Evolutionary conservation across 192 early-diverging fungal species (phyloP).

Genomic region (Linnemannia zychae): DNA sequence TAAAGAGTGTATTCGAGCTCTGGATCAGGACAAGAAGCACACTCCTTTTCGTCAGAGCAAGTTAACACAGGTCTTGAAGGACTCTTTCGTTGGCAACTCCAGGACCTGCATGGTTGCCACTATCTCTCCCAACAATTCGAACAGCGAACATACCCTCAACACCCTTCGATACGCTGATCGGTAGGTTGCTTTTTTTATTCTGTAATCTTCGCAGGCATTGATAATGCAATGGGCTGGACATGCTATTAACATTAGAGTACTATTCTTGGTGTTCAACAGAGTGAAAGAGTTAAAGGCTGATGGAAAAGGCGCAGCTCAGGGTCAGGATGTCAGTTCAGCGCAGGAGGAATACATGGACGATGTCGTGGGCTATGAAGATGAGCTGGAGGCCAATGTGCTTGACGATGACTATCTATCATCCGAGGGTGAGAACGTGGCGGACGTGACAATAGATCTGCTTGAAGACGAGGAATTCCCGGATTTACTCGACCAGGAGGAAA

Average conservation of each 20-base stretch:
- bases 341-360: constrained; percentile 54
- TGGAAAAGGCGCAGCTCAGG: constrained; percentile 14
- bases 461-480: constrained; percentile 57
- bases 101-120: constrained; percentile 99
- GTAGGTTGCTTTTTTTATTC: constrained; percentile 37
- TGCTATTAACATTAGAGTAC: background rate
- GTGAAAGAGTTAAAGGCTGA: constrained; percentile 55
- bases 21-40: constrained; percentile 96
- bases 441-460: constrained; percentile 57
- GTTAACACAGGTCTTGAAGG: constrained; percentile 97
- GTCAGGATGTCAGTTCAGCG: constrained; percentile 1
- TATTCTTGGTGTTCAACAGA: background rate
- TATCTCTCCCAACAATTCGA: constrained; percentile 95
- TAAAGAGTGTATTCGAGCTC: constrained; percentile 98
- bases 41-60: constrained; percentile 98
- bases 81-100: constrained; percentile 98
- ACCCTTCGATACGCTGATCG: constrained; percentile 97
- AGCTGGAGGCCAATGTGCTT: constrained; percentile 21
- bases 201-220: background rate
- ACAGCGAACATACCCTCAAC: constrained; percentile 97
- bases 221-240: background rate
- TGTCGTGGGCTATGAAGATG: constrained; percentile 32
- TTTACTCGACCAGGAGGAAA: constrained; percentile 47
- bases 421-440: constrained; percentile 55
- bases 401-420: constrained; percentile 48